Evolutionary conservation across 2,329 filamentous ascomycete species (phyloP), one percentile per base, ranked within the genome.

Genomic region (Thelonectria discophora): DNA sequence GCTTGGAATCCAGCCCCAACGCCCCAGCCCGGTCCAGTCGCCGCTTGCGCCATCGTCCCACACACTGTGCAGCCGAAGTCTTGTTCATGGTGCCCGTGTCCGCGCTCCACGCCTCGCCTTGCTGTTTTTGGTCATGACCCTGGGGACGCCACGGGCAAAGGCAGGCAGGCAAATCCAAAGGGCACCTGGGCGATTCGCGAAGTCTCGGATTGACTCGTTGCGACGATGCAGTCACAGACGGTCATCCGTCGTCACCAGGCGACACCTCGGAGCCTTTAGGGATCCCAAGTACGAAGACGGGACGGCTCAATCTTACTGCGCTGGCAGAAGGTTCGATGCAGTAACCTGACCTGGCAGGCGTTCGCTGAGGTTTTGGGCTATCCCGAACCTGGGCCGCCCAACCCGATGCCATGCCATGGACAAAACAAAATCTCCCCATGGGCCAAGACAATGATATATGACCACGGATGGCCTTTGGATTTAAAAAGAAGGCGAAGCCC

Each of bases 1-100:
- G 47, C 55, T 57, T 59, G 52, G 40, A 39, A 39, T 65, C 62
- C 50, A 53, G 69, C 65, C 68, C 65, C 58, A 53, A 62, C 55
- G 63, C 66, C 67, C 69, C 68, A 68, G 60, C 60, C 66, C 62
- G 54, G 68, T 67, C 67, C 64, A 65, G 63, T 69, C 60, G 62
- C 55, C 61, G 65, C 69, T 72, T 70, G 69, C 69, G 69, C 69
- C 69, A 72, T 72, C 68, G 69, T 72, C 70, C 70, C 70, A 72
- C 69, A 71, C 68, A 65, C 64, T 72, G 70, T 70, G 69, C 66
- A 70, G 68, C 69, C 68, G 69, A 72, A 65, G 67, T 69, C 48
- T 60, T 58, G 65, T 65, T 66, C 65, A 71, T 71, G 62, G 66
- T 60, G 68, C 56, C 68, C 66, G 58, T 68, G 66, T 69, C 65